Conservation (phyloP, 345 rosid species). For the Stellera chamaejasme region DNA sequence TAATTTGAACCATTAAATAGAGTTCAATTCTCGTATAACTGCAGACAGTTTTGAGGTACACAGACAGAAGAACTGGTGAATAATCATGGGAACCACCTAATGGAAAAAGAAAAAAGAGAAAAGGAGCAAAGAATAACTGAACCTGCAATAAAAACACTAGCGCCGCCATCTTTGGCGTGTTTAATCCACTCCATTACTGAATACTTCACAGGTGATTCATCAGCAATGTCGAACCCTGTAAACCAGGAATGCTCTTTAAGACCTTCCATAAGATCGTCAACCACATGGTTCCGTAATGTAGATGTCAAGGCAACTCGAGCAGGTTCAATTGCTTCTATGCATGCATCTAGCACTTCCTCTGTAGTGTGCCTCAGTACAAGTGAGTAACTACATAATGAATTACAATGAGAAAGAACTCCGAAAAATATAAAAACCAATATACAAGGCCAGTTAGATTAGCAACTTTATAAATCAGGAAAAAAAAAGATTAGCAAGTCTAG, state of each 20-base stretch:
- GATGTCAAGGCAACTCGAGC: conserved; percentile 73
- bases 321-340: conserved; percentile 84
- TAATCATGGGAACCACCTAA: neutral
- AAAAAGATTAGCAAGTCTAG: conserved; percentile 6
- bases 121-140: conserved; percentile 10
- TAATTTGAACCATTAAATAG: too few species aligned
- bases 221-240: conserved; percentile 71
- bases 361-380: conserved; percentile 92
- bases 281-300: conserved; percentile 65
- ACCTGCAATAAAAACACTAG: conserved; percentile 93
- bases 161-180: conserved; percentile 54
- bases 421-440: conserved; percentile 6
- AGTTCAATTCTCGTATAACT: too few species aligned
- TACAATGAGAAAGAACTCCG: neutral
- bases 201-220: conserved; percentile 47
- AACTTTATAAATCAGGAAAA: too few species aligned
- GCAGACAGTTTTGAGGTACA: too few species aligned
- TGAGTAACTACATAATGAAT: conserved; percentile 53
- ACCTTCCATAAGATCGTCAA: conserved; percentile 64
- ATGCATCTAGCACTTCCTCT: conserved; percentile 88
- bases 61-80: conserved; percentile 2
- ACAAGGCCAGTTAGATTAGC: neutral
- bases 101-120: neutral
- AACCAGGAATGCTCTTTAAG: conserved; percentile 65
- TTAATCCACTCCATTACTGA: conserved; percentile 71